These are phyloP conservation scores for Globisporangium perplexum DNA, from an alignment of 352 stramenopile genomes.

Conservation along the genomic window DNA sequence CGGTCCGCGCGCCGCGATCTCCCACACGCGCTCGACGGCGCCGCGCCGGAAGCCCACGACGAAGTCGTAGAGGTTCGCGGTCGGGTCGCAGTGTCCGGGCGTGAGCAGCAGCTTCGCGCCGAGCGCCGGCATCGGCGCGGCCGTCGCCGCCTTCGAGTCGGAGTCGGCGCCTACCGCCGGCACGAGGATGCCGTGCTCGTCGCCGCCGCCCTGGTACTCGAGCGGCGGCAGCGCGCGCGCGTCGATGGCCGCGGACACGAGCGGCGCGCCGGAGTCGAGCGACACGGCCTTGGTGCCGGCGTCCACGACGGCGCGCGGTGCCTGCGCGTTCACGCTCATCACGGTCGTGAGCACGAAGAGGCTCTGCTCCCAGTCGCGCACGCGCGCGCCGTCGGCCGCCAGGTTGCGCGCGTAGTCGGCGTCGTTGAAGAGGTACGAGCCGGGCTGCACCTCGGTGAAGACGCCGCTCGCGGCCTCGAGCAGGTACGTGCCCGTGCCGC, in stretches of 20 bases:
- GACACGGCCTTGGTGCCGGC: constrained; percentile 70
- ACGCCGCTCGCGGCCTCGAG: constrained; percentile 51
- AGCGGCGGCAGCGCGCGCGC: constrained; percentile 28
- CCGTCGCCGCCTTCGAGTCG: constrained; percentile 7
- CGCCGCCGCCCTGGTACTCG: constrained; percentile 51
- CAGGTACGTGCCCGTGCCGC: constrained; percentile 62
- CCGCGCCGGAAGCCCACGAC: constrained; percentile 49
- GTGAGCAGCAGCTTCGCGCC: constrained; percentile 54
- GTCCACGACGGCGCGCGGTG: constrained; percentile 55
- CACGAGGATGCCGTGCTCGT: constrained; percentile 66
- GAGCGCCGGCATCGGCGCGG: constrained; percentile 28
- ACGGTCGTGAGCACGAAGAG: constrained; percentile 70
- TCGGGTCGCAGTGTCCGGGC: constrained; percentile 71
- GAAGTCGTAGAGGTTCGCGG: constrained; percentile 73
- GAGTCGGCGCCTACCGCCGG: constrained; percentile 12
- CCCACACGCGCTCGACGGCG: constrained; percentile 48
- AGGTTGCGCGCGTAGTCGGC: constrained; percentile 61
- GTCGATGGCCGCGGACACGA: constrained; percentile 42
- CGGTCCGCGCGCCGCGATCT: constrained; percentile 45
- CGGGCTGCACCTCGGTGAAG: constrained; percentile 74
- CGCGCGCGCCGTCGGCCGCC: constrained; percentile 26
- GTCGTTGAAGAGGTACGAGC: constrained; percentile 77
- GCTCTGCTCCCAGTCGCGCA: constrained; percentile 51
- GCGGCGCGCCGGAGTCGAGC: constrained; percentile 51
- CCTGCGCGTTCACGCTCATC: constrained; percentile 43